Evolutionary conservation across 2,329 filamentous ascomycete genomes (phyloP).

Genomic region (Pseudovirgaria hyperparasitica): DNA sequence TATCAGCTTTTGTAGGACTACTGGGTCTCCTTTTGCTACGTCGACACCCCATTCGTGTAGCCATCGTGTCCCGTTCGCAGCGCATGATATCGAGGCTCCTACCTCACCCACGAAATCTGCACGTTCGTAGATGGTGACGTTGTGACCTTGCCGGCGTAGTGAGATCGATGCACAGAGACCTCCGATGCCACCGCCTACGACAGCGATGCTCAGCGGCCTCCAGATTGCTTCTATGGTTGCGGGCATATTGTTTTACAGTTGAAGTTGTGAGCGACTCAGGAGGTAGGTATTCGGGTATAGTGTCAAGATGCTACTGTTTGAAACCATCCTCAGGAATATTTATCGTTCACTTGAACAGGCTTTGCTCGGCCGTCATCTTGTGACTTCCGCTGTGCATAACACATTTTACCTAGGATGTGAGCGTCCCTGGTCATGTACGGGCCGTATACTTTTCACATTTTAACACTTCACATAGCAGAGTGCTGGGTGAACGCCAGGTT

Average conservation of each 20-base stretch:
- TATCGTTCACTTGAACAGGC: too few species aligned
- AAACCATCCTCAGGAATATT: too few species aligned
- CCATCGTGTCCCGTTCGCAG: constrained; percentile 58
- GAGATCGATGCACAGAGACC: constrained; percentile 39
- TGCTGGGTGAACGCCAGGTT: too few species aligned
- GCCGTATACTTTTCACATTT: too few species aligned
- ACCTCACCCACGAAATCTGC: constrained; percentile 52
- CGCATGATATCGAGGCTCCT: constrained; percentile 39
- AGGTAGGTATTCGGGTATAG: too few species aligned
- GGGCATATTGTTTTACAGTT: constrained; percentile 2
- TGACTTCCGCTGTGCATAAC: too few species aligned
- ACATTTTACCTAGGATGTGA: too few species aligned
- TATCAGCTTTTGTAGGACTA: constrained; percentile 53
- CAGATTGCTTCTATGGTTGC: constrained; percentile 8
- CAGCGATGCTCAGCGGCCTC: constrained; percentile 21
- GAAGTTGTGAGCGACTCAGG: too few species aligned
- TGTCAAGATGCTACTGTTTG: too few species aligned
- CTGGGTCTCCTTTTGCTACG: constrained; percentile 49
- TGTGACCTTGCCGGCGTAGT: constrained; percentile 40
- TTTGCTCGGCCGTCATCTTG: too few species aligned
- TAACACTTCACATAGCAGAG: too few species aligned
- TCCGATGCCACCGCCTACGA: constrained; percentile 42
- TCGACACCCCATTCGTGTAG: constrained; percentile 57
- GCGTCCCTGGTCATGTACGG: too few species aligned
- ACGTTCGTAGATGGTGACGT: constrained; percentile 51